These are phyloP conservation scores for Adenanthera pavonina DNA, from an alignment of 306 rosid species.

Conservation along the genomic window DNA sequence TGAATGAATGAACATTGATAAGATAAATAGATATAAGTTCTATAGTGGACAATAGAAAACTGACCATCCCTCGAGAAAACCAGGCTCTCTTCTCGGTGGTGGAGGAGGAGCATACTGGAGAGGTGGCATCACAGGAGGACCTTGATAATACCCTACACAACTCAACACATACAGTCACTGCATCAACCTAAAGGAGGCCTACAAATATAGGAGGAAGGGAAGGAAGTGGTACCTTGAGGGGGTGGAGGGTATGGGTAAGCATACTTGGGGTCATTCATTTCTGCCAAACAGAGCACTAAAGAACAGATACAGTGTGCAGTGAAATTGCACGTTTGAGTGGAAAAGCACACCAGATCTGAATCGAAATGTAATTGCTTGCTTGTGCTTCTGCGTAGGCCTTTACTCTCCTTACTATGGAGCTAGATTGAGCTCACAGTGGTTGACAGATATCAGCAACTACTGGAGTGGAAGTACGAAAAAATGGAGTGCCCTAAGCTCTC, in stretches of 20 bases:
- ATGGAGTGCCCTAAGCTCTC: neutral
- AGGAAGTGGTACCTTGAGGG: constrained; percentile 36
- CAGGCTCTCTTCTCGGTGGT: constrained; percentile 62
- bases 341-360: neutral
- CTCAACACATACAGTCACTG: neutral
- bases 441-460: neutral
- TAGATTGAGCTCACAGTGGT: neutral
- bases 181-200: neutral
- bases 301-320: neutral
- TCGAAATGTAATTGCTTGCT: neutral
- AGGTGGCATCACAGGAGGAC: constrained; percentile 92
- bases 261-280: constrained; percentile 76
- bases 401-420: neutral
- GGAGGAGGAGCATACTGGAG: constrained; percentile 83
- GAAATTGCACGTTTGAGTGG: neutral
- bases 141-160: constrained; percentile 80
- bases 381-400: neutral
- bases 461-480: neutral
- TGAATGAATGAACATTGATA: too few species aligned
- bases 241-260: constrained; percentile 64
- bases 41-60: neutral
- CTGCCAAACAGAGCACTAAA: constrained; percentile 2
- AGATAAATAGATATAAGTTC: too few species aligned
- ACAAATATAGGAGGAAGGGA: neutral
- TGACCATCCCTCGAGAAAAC: constrained; percentile 90